Base-by-base conservation (phyloP, 805 yeast species). In the Yarrowia hollandica region DNA sequence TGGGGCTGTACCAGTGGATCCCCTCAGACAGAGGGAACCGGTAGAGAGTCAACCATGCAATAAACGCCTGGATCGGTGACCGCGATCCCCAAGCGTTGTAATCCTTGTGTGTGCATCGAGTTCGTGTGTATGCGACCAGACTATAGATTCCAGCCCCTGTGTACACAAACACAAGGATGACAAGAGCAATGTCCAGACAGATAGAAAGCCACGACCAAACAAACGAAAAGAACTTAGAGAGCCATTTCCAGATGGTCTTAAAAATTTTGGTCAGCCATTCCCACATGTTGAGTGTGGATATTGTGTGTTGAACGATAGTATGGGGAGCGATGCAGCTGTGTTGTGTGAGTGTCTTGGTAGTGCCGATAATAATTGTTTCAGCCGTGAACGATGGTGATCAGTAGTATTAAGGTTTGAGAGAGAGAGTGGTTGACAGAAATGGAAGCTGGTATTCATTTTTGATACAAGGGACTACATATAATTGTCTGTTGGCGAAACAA, bases 201-300 rank as follows among this genome's bases (percentile, higher is more conserved):
- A 48, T 16, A 6, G 55, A 21, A 1, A 48, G 55, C 55, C 55
- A 48, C 10, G 55, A 48, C 55, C 55, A 48, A 10, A 33, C 22
- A 12, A 33, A 31, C 16, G 55, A 21, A 16, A 48, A 33, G 16
- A 48, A 3, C 9, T 30, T 48, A 16, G 12, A 7, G 15, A 48
- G 38, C 55, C 55, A 48, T 22, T 15, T 10, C 55, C 55, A 48
- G 23, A 48, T 15, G 22, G 55, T 48, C 21, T 30, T 33, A 30
- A 48, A 48, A 33, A 48, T 22, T 12, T 23, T 22, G 12, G 55
- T 9, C 15, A 48, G 55, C 55, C 55, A 48, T 22, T 48, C 55
- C 55, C 55, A 48, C 55, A 48, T 48, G 55, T 48, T 48, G 55
- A 33, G 55, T 48, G 55, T 44, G 35, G 35, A 26, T 41, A 19